phyloP scores from a whole-genome alignment of 208 protist genomes.

The Histomonas meleagridis region DNA sequence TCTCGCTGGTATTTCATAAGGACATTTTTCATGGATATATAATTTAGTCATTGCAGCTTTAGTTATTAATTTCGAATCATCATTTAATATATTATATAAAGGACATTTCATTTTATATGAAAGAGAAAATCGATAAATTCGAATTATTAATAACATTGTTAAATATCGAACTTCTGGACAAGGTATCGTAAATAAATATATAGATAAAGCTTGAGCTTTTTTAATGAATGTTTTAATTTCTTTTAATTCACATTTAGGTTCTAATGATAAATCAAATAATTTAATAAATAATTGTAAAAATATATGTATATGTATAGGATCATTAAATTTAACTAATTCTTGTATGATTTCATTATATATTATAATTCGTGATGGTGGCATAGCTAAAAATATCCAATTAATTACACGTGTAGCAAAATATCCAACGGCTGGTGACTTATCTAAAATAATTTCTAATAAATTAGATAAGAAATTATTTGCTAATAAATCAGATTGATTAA shows the following conservation, averaged over 20 bases:
- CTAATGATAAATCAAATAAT: background rate
- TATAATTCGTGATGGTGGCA: background rate
- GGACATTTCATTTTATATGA: background rate
- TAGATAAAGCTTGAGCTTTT: background rate
- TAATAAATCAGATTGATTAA: background rate
- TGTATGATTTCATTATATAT: background rate
- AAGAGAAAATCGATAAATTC: background rate
- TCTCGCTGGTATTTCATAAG: background rate
- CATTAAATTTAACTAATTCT: background rate
- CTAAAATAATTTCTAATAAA: background rate
- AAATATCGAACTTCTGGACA: background rate
- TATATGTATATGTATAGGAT: background rate
- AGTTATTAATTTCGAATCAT: background rate
- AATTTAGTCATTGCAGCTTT: background rate
- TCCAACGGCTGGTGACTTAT: background rate
- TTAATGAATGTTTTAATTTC: background rate
- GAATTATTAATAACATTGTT: background rate
- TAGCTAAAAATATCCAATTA: background rate
- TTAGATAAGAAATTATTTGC: background rate
- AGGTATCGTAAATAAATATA: background rate
- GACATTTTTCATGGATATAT: background rate
- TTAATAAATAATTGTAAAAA: background rate
- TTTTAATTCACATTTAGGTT: background rate
- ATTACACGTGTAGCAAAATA: background rate
- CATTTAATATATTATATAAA: background rate